Evolutionary conservation across 352 stramenopile species (phyloP).

Genomic region (Phytophthora pisi): DNA sequence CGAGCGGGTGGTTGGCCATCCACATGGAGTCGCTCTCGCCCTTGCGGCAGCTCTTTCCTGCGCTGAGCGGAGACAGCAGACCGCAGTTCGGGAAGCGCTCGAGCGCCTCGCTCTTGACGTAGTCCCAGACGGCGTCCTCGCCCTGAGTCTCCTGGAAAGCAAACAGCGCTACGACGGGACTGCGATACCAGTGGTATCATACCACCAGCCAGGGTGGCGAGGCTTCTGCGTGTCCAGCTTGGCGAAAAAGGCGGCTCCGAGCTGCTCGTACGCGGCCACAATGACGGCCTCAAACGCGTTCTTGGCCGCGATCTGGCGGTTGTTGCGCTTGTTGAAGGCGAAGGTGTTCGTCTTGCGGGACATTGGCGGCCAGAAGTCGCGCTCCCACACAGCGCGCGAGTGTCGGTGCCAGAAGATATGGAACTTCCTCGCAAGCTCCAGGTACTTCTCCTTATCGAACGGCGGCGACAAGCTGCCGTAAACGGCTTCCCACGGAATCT

Average conservation of each 20-base stretch:
- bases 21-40: slow-evolving; percentile 36
- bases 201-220: slow-evolving; percentile 64
- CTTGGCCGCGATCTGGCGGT: slow-evolving; percentile 44
- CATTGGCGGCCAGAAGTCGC: slow-evolving; percentile 54
- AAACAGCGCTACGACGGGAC: slow-evolving; percentile 41
- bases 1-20: slow-evolving; percentile 25
- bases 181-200: no score
- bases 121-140: slow-evolving; percentile 38
- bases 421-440: slow-evolving; percentile 30
- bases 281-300: slow-evolving; percentile 45
- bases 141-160: slow-evolving; percentile 34
- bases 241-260: slow-evolving; percentile 55
- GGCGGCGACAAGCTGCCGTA: slow-evolving; percentile 42
- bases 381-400: slow-evolving; percentile 54
- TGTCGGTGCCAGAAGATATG: slow-evolving; percentile 46
- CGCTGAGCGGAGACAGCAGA: slow-evolving; percentile 36
- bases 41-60: slow-evolving; percentile 21
- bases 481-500: slow-evolving; percentile 42
- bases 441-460: slow-evolving; percentile 39
- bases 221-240: slow-evolving; percentile 39
- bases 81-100: slow-evolving; percentile 56
- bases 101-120: slow-evolving; percentile 38
- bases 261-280: slow-evolving; percentile 25
- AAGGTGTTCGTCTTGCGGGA: slow-evolving; percentile 14
- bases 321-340: slow-evolving; percentile 29